Evolutionary conservation across 805 yeast genomes (phyloP).

Genomic region (Tetrapisispora nanseiensis): DNA sequence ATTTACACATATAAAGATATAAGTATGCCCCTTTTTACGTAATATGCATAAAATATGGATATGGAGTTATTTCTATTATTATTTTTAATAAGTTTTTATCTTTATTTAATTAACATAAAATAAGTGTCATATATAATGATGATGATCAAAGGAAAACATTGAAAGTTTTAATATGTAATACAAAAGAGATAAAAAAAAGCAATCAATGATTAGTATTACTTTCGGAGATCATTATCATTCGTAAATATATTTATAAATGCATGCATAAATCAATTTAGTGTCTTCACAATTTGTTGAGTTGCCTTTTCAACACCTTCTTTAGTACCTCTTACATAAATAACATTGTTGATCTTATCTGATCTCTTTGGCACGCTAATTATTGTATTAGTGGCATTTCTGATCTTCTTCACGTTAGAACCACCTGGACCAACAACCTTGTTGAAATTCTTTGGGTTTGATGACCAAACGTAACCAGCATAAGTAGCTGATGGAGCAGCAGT

Average conservation of each 20-base stretch:
- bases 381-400: constrained; percentile 50
- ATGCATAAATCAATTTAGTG: constrained; percentile 11
- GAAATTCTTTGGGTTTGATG: constrained; percentile 41
- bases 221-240: background rate
- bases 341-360: constrained; percentile 41
- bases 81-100: too few relatives aligned
- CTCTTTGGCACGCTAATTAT: constrained; percentile 56
- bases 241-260: background rate
- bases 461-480: constrained; percentile 53
- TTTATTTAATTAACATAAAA: too few relatives aligned
- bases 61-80: too few relatives aligned
- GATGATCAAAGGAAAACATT: background rate
- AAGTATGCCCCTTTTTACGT: too few relatives aligned
- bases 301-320: constrained; percentile 45
- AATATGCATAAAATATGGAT: too few relatives aligned
- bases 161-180: too few relatives aligned
- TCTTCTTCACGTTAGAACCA: constrained; percentile 54
- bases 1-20: too few relatives aligned
- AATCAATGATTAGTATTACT: background rate
- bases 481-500: constrained; percentile 38
- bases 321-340: constrained; percentile 52
- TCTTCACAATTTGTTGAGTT: constrained; percentile 30
- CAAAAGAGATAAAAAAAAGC: too few relatives aligned
- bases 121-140: too few relatives aligned
- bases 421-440: constrained; percentile 66